These are phyloP conservation scores for Teunomyces barrocoloradensis DNA, from an alignment of 805 yeast genomes.

Conservation along the genomic window DNA sequence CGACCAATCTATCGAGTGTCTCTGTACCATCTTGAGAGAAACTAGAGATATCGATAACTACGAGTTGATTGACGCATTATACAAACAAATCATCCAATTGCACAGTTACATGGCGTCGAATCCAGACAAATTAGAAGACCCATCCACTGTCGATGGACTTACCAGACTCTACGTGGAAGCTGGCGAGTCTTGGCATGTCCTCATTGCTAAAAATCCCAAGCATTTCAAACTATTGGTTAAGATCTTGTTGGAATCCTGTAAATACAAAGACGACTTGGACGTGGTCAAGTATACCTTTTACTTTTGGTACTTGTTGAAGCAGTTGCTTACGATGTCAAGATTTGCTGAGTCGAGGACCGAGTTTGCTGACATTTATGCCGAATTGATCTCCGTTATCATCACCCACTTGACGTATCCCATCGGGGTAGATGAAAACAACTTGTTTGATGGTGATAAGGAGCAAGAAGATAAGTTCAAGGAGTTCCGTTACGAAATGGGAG, in stretches of 20 bases:
- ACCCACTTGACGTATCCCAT: conserved; percentile 74
- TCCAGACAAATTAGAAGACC: conserved; percentile 50
- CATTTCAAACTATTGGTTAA: conserved; percentile 72
- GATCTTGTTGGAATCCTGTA: conserved; percentile 66
- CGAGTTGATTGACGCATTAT: conserved; percentile 62
- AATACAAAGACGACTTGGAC: conserved; percentile 80
- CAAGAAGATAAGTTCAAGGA: conserved; percentile 90
- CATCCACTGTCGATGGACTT: conserved; percentile 64
- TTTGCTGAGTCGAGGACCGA: conserved; percentile 51
- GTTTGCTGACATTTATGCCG: conserved; percentile 54
- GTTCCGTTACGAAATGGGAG: conserved; percentile 96
- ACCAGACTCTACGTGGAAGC: conserved; percentile 85
- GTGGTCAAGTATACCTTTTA: conserved; percentile 86
- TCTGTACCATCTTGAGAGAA: conserved; percentile 77
- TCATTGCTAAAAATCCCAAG: conserved; percentile 69
- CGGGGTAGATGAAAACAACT: conserved; percentile 24
- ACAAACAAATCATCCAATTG: conserved; percentile 63
- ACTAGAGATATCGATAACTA: conserved; percentile 72
- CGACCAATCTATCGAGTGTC: conserved; percentile 82
- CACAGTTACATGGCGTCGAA: conserved; percentile 43
- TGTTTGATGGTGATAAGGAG: conserved; percentile 69
- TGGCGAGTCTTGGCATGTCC: conserved; percentile 92
- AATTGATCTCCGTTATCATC: conserved; percentile 60
- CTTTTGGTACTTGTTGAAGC: conserved; percentile 86
- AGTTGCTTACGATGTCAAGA: conserved; percentile 59